Evolutionary conservation across 352 stramenopile genomes (phyloP).

Genomic region (Halophytophthora batemanensis): DNA sequence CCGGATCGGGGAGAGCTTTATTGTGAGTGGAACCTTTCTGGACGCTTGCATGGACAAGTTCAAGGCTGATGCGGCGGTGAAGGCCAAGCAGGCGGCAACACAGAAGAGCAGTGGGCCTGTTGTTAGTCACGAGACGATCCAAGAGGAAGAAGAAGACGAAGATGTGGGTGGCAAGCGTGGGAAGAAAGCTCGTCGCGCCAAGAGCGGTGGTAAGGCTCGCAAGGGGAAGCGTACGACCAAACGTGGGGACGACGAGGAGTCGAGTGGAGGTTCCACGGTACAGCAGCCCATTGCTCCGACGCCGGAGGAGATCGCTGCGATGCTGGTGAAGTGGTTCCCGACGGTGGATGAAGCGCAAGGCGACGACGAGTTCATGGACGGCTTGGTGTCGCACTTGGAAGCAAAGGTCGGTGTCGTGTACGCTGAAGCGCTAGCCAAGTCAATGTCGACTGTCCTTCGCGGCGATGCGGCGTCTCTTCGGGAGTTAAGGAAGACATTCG

Average conservation of each 20-base stretch:
- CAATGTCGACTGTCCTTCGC: constrained; percentile 62
- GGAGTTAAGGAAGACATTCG: constrained; percentile 69
- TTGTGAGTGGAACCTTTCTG: constrained; percentile 60
- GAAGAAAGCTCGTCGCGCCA: constrained; percentile 48
- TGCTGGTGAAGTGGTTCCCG: constrained; percentile 49
- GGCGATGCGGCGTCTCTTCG: constrained; percentile 70
- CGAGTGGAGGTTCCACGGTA: constrained; percentile 11
- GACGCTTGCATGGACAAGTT: constrained; percentile 42
- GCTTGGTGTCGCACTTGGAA: constrained; percentile 42
- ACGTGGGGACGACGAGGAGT: constrained; percentile 20
- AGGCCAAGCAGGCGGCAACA: constrained; percentile 34
- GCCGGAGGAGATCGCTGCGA: constrained; percentile 33
- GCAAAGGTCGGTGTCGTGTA: constrained; percentile 50
- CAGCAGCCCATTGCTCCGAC: constrained; percentile 59
- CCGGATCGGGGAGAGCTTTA: constrained; percentile 58
- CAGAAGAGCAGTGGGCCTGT: constrained; percentile 22
- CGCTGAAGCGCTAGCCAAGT: constrained; percentile 38
- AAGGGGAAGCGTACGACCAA: constrained; percentile 51
- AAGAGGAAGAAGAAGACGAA: constrained; percentile 25
- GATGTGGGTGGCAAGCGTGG: constrained; percentile 31
- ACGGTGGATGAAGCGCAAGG: constrained; percentile 43
- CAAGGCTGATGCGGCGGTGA: constrained; percentile 39
- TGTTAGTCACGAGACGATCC: not conserved
- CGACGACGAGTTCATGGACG: constrained; percentile 68
- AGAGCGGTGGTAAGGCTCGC: constrained; percentile 32